Base-by-base conservation (phyloP, 2,329 filamentous ascomycete genomes). In the Orbilia brochopaga region DNA sequence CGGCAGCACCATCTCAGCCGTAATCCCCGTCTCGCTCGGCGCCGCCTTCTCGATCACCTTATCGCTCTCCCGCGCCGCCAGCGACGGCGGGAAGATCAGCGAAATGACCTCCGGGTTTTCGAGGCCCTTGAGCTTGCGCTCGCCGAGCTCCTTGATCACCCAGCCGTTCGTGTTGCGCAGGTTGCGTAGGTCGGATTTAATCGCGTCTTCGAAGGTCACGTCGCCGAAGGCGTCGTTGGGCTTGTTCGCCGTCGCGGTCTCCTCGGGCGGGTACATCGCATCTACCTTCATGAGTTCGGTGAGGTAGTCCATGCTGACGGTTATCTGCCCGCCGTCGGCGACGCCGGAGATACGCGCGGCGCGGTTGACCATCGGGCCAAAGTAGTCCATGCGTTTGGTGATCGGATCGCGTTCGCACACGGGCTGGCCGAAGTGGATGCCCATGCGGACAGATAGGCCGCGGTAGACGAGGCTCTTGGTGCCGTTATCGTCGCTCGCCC, bases 351-450 rank as follows among this genome's bases (percentile, higher is more conserved):
- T 96, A 81, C 94, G 90, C 15, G 94, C 90, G 0, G 94, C 91
- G 78, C 95, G 92, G 81, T 99, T 99, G 77, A 99, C 94, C 92
- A 99, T 99, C 13, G 94, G 94, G 0, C 94, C 94, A 78, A 97
- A 99, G 81, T 99, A 99, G 77, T 99, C 94, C 94, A 99, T 99
- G 74, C 94, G 91, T 66, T 92, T 89, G 1, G 94, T 99, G 55
- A 99, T 92, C 0, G 94, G 94, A 79, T 99, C 94, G 54, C 89
- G 90, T 80, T 99, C 94, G 78, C 92, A 96, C 76, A 99, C 92
- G 4, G 93, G 94, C 69, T 90, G 88, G 75, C 94, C 94, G 86
- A 90, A 99, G 79, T 99, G 94, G 72, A 96, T 91, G 76, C 94
- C 94, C 94, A 99, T 99, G 69, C 94, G 87, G 46, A 99, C 94